These are phyloP conservation scores for Candolleomyces aberdarensis DNA, from an alignment of 768 basidiomycete species.

Conservation along the genomic window DNA sequence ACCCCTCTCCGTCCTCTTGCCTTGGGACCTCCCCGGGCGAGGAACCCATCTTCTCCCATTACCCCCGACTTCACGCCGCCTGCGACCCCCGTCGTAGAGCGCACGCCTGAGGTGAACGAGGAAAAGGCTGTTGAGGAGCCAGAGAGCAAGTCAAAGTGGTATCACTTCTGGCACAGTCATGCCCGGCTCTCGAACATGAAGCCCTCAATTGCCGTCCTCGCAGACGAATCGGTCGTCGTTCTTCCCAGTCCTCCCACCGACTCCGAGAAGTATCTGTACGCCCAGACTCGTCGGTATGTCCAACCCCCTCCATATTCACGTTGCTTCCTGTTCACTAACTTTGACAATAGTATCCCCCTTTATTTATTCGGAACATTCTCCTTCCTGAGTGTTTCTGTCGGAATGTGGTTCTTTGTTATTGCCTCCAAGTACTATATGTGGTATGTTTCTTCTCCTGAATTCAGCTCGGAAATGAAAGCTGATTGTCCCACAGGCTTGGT, in stretches of 20 bases:
- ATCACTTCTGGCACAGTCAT: constrained; percentile 2
- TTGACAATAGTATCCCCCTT: constrained; percentile 13
- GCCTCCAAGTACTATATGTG: constrained; percentile 21
- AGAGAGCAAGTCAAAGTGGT: neutral
- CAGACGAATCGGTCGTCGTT: constrained; percentile 18
- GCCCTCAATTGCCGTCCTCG: constrained; percentile 10
- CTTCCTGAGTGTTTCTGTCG: constrained; percentile 23
- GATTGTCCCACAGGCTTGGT: constrained; percentile 17
- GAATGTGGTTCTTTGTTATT: constrained; percentile 26
- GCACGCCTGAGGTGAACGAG: neutral
- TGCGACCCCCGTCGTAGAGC: neutral
- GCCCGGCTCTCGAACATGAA: constrained; percentile 1
- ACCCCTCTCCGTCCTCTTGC: constrained; percentile 10
- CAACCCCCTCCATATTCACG: neutral
- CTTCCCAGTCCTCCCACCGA: constrained; percentile 23
- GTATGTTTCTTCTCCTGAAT: constrained; percentile 9
- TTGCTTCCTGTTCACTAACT: neutral
- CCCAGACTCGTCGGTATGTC: constrained; percentile 17
- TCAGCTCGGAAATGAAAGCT: neutral
- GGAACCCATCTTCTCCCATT: constrained; percentile 3
- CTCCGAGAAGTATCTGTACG: constrained; percentile 19
- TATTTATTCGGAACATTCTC: constrained; percentile 24
- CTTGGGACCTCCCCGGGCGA: constrained; percentile 6
- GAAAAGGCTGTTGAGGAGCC: neutral
- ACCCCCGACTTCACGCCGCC: neutral